Base-by-base conservation (phyloP, 2,329 filamentous ascomycete species). In the Thielaviopsis euricoi region DNA sequence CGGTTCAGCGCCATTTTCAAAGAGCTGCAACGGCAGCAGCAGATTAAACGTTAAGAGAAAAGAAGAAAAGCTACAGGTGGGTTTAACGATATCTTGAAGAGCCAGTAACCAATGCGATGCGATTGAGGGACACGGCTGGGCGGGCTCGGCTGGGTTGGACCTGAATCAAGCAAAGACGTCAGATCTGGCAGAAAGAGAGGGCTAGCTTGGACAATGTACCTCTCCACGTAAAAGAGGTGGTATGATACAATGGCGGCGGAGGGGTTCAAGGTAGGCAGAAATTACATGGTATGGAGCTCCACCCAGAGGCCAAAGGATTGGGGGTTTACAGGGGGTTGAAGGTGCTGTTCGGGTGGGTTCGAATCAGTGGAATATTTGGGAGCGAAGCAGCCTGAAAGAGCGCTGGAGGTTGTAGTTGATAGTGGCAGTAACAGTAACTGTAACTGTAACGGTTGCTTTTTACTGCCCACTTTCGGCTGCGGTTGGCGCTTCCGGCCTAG, bases 1-100 rank as follows among this genome's bases (percentile, higher is more conserved):
- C 85, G 81, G 67, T 84, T 87, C 62, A 87, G 76, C 40, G 86
- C 80, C 86, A 89, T 89, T 57, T 62, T 33, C 7, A n/a, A 1
- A n/a, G 15, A 17, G 17, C 37, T 43, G 37, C 15, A 12, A 5
- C 37, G 1, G 17, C 13, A 12, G 13, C 37, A 2, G 17, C 13
- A 43, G 37, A 43, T 43, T 43, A 5, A 15, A 15, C 37, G 13
- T 17, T 15, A 17, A n/a, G 10, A 43, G 7, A 43, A n/a, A 43
- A 15, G n/a, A 43, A 43, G 10, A 43, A 43, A n/a, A 43, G 37
- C 37, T 43, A 15, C n/a, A 15, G 37, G 10, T n/a, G n/a, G 37
- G 13, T 43, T 17, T 43, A 15, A 43, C 37, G 37, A n/a, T 43
- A 43, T 43, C 15, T 15, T 43, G 37, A 15, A n/a, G 13, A 43